Evolutionary conservation across 2,329 filamentous ascomycete genomes (phyloP), one percentile per base, ranked within the genome.

Genomic region (Sclerotinia subarctica): DNA sequence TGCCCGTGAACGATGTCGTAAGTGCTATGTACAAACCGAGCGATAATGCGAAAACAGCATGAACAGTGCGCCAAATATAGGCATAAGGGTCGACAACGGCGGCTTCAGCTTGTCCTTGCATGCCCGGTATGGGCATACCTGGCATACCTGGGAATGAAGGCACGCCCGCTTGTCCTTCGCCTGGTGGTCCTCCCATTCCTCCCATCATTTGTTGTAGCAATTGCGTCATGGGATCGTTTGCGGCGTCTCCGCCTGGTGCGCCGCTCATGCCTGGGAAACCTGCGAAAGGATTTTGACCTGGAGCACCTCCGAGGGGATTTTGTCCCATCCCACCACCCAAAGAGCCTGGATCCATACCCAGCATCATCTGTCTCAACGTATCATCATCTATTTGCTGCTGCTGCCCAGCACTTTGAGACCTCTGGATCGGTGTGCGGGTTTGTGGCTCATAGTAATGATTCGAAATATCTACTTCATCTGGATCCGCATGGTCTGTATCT

Each of bases 401-500:
- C 21, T 69, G 68, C 7, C 70, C 63, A 10, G 71, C 68, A 56
- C 78, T 73, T 69, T 79, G 77, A 51, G 75, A 68, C 4, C 72
- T 71, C 1, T 74, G 69, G 53, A 81, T 79, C 29, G 64, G 80
- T 79, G 81, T 80, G 13, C 80, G 79, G 32, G 67, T 58, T 7
- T 80, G 78, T 1, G 88, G 88, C 46, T 84, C 79, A 78, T 90
- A 91, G 78, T 84, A 89, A 79, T 91, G 90, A 71, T 89, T 71
- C 21, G 90, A 91, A 73, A 94, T 93, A 77, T 94, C 91, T 71
- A 92, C 85, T 78, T 93, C 91, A 6, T 88, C 90, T 7, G 91
- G 91, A 74, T 92, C 89, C 68, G 83, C 46, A 51, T 63, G 46
- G 21, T 52, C 54, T 47, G n/a, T 26, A 42, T 35, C 24, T 13